These are phyloP conservation scores for Verticillium albo-atrum DNA, from an alignment of 2,329 filamentous ascomycete species.

Conservation along the genomic window DNA sequence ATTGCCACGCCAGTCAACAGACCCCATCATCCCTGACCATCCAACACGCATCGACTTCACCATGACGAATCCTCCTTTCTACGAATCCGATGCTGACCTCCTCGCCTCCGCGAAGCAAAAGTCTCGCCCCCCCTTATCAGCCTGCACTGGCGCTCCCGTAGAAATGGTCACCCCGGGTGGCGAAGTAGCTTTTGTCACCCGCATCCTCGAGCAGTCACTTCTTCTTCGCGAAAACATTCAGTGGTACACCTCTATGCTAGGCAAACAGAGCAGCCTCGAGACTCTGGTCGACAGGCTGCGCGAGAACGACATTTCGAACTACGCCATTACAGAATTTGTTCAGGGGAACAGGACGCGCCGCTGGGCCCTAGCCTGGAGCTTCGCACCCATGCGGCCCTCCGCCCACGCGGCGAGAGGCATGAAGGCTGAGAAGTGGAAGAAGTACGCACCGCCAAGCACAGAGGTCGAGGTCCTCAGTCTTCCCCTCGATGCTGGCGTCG, in stretches of 20 bases:
- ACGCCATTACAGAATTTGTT: constrained; percentile 73
- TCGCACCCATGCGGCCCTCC: constrained; percentile 59
- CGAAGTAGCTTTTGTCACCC: constrained; percentile 68
- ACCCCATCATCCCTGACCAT: constrained; percentile 60
- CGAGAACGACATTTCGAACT: constrained; percentile 63
- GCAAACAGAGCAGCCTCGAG: constrained; percentile 68
- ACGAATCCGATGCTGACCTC: constrained; percentile 69
- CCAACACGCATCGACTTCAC: constrained; percentile 65
- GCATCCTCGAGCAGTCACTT: constrained; percentile 68
- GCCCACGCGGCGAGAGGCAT: constrained; percentile 39
- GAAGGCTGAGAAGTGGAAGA: constrained; percentile 32
- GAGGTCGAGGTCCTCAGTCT: constrained; percentile 39
- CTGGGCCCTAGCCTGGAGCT: constrained; percentile 91
- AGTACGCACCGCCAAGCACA: constrained; percentile 37
- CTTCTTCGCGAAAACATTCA: constrained; percentile 54
- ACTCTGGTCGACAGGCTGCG: constrained; percentile 56
- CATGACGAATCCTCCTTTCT: constrained; percentile 96
- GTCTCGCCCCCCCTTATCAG: constrained; percentile 61
- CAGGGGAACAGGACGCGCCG: constrained; percentile 75
- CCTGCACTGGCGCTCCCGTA: constrained; percentile 68
- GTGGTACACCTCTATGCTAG: constrained; percentile 93
- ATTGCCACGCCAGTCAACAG: constrained; percentile 45
- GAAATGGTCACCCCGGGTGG: constrained; percentile 87
- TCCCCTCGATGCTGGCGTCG: constrained; percentile 36
- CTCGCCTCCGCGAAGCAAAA: constrained; percentile 61